Evolutionary conservation across 2,329 filamentous ascomycete genomes (phyloP), one percentile per base, ranked within the genome.

Genomic region (Neurospora sp.): DNA sequence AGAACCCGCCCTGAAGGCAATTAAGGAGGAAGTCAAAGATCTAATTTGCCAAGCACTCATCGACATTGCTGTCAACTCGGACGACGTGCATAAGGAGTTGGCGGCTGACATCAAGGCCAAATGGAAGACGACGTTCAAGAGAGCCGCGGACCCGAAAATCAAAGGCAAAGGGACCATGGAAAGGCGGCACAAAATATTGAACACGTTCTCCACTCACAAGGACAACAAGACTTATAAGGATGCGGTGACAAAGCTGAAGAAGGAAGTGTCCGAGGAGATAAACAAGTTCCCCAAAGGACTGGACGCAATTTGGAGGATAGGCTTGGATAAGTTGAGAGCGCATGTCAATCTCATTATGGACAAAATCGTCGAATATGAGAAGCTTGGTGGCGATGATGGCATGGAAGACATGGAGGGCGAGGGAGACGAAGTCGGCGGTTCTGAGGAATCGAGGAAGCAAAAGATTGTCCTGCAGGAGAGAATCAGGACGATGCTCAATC

Each of bases 291-390:
- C 36, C 6, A 15, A 19, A 6, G 4, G 1, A 17, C 40, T 69
- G 28, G 36, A 39, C 11, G 1, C 5, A 3, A 68, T 65, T 33
- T 41, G 10, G 6, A 8, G 2, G 23, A 40, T 10, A 11, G 67
- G 10, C 15, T 3, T 37, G 19, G 17, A 1, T 2, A 46, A 37
- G 15, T 66, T 66, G 6, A 23, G 0, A 5, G 6, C 4, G 0
- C 36, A 69, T 33, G 40, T 69, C 3, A 23, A 43, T 15, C 57
- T 70, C 5, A 52, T 70, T 19, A 57, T 70, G 37, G 36, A 41
- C 11, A 70, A 70, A 8, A 69, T 70, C 11, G 38, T 70, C 23
- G n/a, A 69, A 39, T 46, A 43, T n/a, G 52, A 66, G 33, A 66
- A 69, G 6, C 33, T 36, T 36, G 33, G 4, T 62, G 52, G 67